Base-by-base conservation (phyloP, 371 early-diverging fungal genomes). In the Ordospora pajunii region DNA sequence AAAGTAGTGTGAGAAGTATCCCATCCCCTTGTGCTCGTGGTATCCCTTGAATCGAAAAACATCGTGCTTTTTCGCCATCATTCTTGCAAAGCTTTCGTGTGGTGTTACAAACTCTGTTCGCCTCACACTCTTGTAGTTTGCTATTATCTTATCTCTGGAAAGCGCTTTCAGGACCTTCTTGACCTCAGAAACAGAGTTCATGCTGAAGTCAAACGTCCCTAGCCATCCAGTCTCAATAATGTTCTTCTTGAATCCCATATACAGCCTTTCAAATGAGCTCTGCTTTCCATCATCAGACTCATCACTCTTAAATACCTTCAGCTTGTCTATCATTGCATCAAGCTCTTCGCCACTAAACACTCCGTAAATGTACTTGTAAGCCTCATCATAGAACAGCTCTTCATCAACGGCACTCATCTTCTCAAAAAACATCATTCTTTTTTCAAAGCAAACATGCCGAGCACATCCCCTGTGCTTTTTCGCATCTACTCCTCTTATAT, bases 1-100 rank as follows among this genome's bases (percentile, higher is more conserved):
- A 52, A 75, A 79, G 48, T 80, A 78, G 37, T 63, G 43, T 66
- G 71, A 48, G 54, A 54, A 45, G 67, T 71, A 69, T 44, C 63
- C 65, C 45, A 67, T 46, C 43, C 65, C 40, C 17, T 58, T 58
- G 25, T 58, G 37, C 25, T 58, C 37, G 14, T 58, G 32, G 6
- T 58, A 58, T 58, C 58, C 58, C 17, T 58, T 58, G 25, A 58
- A 58, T 19, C 37, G 11, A 32, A 58, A 58, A 7, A 58, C 58
- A 58, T 58, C 58, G 25, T 58, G 40, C 12, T 25, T 58, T 40
- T 37, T 58, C 14, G 27, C 32, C 7, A 58, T 58, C 40, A 25
- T 32, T 17, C 37, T 27, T 11, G 40, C 17, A 58, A 58, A 58
- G 58, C 58, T 37, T 37, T 58, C 58, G 10, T 58, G 58, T 14